A percentile compares a stretch with the other conserved stretches of the same genome.
phyloP scores from a whole-genome alignment of 345 rosid genomes.

The Salix caprea region DNA sequence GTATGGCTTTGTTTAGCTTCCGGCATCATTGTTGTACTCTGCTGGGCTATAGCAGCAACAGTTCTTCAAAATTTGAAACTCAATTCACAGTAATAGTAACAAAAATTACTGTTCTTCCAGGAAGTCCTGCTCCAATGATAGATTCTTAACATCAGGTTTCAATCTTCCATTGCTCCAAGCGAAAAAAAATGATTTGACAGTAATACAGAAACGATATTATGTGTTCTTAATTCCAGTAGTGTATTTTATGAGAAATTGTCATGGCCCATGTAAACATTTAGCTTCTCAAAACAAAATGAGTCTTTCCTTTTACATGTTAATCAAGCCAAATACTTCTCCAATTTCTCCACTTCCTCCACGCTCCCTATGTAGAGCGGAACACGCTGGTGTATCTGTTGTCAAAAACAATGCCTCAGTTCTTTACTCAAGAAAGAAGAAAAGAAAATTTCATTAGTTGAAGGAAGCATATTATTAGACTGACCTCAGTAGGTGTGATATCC shows the following conservation, averaged over 20 bases:
- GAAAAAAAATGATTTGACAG: background rate
- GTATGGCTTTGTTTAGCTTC: no score
- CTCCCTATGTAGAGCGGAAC: slow-evolving; percentile 92
- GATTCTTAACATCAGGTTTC: background rate
- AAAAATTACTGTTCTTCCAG: no score
- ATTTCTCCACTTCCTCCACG: slow-evolving; percentile 78
- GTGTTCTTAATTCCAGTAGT: slow-evolving; percentile 5
- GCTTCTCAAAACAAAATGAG: slow-evolving; percentile 22
- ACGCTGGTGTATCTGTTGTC: slow-evolving; percentile 75
- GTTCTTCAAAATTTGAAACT: background rate
- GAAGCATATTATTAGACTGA: slow-evolving; percentile 11
- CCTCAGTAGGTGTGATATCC: slow-evolving; percentile 80
- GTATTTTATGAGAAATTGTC: slow-evolving; percentile 2
- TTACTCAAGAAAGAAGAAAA: background rate
- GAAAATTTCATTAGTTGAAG: background rate
- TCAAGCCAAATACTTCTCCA: slow-evolving; percentile 88
- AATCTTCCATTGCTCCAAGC: background rate
- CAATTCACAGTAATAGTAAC: background rate
- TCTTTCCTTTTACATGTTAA: slow-evolving; percentile 19
- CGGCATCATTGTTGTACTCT: no score
- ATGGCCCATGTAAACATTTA: slow-evolving; percentile 1
- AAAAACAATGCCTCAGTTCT: background rate
- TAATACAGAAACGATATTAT: background rate
- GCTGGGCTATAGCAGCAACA: background rate
- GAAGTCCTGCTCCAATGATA: background rate